phyloP scores from a whole-genome alignment of 306 rosid genomes.

The Glycyrrhiza uralensis region DNA sequence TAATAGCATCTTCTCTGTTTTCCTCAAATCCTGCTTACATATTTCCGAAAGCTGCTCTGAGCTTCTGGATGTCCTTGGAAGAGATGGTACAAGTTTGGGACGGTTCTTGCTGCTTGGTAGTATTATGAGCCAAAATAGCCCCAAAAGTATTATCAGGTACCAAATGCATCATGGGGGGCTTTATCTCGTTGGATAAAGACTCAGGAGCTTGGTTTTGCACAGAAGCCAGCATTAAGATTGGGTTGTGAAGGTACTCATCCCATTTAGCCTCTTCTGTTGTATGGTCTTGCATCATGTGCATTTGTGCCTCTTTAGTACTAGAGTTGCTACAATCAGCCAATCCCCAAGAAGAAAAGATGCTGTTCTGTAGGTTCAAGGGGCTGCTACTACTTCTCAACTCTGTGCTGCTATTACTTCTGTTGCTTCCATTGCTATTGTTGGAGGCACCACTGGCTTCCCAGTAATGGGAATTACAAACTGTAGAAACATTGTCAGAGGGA shows the following conservation, averaged over 20 bases:
- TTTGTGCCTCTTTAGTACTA: slow-evolving; percentile 30
- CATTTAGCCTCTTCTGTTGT: slow-evolving; percentile 39
- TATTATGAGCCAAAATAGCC: slow-evolving; percentile 33
- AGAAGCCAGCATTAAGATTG: slow-evolving; percentile 45
- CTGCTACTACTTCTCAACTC: slow-evolving; percentile 30
- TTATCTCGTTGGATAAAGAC: slow-evolving; percentile 41
- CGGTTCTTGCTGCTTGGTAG: slow-evolving; percentile 31
- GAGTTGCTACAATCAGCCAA: slow-evolving; percentile 27
- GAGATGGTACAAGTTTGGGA: slow-evolving; percentile 26
- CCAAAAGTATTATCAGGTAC: slow-evolving; percentile 34
- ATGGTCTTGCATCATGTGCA: slow-evolving; percentile 33
- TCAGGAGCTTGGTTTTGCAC: slow-evolving; percentile 38
- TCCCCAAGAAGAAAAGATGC: slow-evolving; percentile 40
- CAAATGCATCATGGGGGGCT: slow-evolving; percentile 39
- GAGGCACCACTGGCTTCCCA: slow-evolving; percentile 35
- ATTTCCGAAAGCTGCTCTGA: slow-evolving; percentile 56
- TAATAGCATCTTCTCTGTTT: not conserved
- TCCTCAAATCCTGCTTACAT: slow-evolving; percentile 22
- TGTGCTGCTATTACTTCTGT: slow-evolving; percentile 27
- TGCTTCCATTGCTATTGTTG: slow-evolving; percentile 36
- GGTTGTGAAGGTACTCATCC: slow-evolving; percentile 45
- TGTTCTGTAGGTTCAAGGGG: slow-evolving; percentile 22
- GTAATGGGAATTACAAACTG: slow-evolving; percentile 32
- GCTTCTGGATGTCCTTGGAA: slow-evolving; percentile 48
- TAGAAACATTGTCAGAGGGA: slow-evolving; percentile 29